phyloP scores from a whole-genome alignment of 441 rosid species.

The Sinapis alba region DNA sequence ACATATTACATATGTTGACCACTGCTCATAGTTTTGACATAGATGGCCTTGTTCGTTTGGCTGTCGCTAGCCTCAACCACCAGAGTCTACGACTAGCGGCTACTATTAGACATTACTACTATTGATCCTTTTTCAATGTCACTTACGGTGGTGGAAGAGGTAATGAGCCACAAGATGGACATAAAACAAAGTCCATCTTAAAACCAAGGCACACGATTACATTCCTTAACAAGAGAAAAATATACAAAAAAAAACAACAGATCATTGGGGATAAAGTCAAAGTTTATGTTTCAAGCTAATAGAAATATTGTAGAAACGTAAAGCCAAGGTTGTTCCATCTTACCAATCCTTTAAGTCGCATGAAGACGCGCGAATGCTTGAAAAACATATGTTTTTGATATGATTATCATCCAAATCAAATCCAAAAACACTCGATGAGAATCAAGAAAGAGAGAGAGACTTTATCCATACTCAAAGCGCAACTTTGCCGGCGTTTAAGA shows the following conservation, averaged over 20 bases:
- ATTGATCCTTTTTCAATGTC: not conserved
- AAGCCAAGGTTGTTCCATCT: slow-evolving; percentile 30
- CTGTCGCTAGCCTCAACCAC: no score
- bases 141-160: slow-evolving; percentile 52
- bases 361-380: slow-evolving; percentile 34
- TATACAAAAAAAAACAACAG: not conserved
- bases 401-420: not conserved
- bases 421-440: not conserved
- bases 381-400: not conserved
- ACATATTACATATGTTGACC: slow-evolving; percentile 9
- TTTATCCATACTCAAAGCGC: not conserved
- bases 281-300: slow-evolving; percentile 6
- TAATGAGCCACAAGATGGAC: slow-evolving; percentile 59
- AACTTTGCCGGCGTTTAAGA: not conserved
- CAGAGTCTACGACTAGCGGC: no score
- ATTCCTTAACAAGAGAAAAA: slow-evolving; percentile 46
- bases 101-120: not conserved
- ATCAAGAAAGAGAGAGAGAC: not conserved
- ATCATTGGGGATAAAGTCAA: not conserved
- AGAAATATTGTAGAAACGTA: not conserved
- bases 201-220: no score
- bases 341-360: slow-evolving; percentile 83
- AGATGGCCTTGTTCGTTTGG: not conserved
- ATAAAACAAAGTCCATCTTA: no score
- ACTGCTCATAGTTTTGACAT: not conserved